Percentiles rank a stretch among this genome's conserved stretches.
phyloP scores from a whole-genome alignment of 2,329 filamentous ascomycete species.

The Hypoxylon sp. region DNA sequence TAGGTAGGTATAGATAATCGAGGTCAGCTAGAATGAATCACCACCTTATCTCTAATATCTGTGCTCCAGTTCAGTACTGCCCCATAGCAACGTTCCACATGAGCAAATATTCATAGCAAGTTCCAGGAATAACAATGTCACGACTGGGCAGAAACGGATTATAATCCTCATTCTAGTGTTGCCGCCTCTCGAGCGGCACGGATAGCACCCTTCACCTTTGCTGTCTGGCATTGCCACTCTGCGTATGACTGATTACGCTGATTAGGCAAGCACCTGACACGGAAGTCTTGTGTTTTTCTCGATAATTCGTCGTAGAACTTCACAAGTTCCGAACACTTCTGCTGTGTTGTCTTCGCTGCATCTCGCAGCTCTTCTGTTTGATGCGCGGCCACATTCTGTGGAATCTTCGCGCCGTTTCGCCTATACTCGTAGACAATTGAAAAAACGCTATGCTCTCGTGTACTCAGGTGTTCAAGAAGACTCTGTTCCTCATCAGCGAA shows the following conservation, averaged over 20 bases:
- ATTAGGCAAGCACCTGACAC: slow-evolving; percentile 23
- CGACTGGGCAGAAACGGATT: neutral
- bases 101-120: neutral
- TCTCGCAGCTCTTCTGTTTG: slow-evolving; percentile 29
- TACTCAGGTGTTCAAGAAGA: slow-evolving; percentile 36
- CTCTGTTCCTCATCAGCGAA: slow-evolving; percentile 23
- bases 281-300: slow-evolving; percentile 23
- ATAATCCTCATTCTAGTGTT: slow-evolving; percentile 7
- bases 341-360: slow-evolving; percentile 11
- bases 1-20: neutral
- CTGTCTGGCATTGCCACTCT: slow-evolving; percentile 32
- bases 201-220: slow-evolving; percentile 24
- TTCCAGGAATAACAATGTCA: neutral
- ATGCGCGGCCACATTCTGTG: slow-evolving; percentile 17
- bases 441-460: slow-evolving; percentile 33
- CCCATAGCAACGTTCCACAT: neutral
- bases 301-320: slow-evolving; percentile 29
- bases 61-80: neutral
- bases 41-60: neutral
- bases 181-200: slow-evolving; percentile 26
- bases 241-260: slow-evolving; percentile 25
- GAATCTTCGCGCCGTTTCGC: slow-evolving; percentile 32
- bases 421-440: slow-evolving; percentile 35
- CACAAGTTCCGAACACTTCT: slow-evolving; percentile 25
- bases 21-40: neutral